These are phyloP conservation scores for Tetrapisispora namnaoensis DNA, from an alignment of 805 yeast genomes.

Conservation along the genomic window DNA sequence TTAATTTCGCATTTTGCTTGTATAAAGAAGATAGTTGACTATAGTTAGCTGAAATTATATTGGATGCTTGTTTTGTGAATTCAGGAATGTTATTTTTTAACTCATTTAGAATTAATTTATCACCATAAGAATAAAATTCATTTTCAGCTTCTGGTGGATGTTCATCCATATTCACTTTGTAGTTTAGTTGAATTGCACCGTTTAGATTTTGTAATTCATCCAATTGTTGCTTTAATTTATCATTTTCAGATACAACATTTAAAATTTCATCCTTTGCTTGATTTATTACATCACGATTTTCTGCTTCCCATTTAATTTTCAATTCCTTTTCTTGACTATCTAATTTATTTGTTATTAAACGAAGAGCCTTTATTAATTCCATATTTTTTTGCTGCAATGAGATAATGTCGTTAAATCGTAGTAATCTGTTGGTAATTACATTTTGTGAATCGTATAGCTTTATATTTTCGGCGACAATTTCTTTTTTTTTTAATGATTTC, in stretches of 20 bases:
- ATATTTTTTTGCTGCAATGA: constrained; percentile 69
- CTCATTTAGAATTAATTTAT: constrained; percentile 13
- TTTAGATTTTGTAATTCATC: constrained; percentile 32
- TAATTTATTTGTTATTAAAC: constrained; percentile 51
- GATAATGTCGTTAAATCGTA: constrained; percentile 53
- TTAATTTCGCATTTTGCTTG: neutral
- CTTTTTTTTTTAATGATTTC: constrained; percentile 36
- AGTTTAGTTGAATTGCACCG: neutral
- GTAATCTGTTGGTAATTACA: constrained; percentile 61
- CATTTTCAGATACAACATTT: constrained; percentile 50
- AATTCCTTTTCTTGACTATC: constrained; percentile 46
- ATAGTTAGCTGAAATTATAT: neutral
- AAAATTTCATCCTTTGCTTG: constrained; percentile 65
- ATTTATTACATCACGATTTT: constrained; percentile 32
- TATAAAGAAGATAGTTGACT: neutral
- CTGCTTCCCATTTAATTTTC: constrained; percentile 13
- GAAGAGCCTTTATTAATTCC: constrained; percentile 52
- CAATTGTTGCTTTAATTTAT: constrained; percentile 40
- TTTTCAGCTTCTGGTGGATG: neutral
- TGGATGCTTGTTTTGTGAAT: constrained; percentile 29
- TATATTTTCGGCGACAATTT: neutral
- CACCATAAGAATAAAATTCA: neutral
- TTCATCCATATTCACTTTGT: neutral
- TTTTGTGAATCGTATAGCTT: constrained; percentile 50
- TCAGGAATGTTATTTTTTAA: constrained; percentile 17